Evolutionary conservation across 495 filamentous ascomycete species (phyloP).

Genomic region (Podospora comata): DNA sequence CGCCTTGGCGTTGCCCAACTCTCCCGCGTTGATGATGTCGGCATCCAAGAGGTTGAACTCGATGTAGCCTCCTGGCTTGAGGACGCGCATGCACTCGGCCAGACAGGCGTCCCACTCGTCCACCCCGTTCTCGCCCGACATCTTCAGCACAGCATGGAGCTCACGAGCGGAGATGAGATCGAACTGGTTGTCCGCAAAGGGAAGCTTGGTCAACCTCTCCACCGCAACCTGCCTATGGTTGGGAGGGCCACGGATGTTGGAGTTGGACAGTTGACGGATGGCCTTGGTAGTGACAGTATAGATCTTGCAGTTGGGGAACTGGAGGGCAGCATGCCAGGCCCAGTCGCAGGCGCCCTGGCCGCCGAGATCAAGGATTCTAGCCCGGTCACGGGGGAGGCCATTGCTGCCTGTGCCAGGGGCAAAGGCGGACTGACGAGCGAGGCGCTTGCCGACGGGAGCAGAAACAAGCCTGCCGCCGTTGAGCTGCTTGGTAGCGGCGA

Average conservation of each 20-base stretch:
- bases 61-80: conserved; percentile 89
- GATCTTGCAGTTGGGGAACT: conserved; percentile 78
- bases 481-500: conserved; percentile 70
- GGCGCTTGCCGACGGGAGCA: conserved; percentile 64
- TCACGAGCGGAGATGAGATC: conserved; percentile 91
- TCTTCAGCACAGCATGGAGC: conserved; percentile 75
- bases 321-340: conserved; percentile 88
- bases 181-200: conserved; percentile 85
- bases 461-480: conserved; percentile 79
- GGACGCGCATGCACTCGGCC: conserved; percentile 78
- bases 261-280: conserved; percentile 61
- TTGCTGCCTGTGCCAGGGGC: conserved; percentile 35
- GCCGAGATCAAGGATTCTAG: conserved; percentile 81
- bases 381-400: conserved; percentile 47
- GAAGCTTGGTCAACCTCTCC: conserved; percentile 69
- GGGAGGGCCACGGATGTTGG: conserved; percentile 70
- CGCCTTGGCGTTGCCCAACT: conserved; percentile 69
- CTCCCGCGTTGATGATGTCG: conserved; percentile 79
- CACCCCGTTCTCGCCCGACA: conserved; percentile 54
- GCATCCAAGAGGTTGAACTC: conserved; percentile 88
- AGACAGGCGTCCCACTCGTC: conserved; percentile 91
- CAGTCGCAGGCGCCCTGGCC: conserved; percentile 85
- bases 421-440: conserved; percentile 51
- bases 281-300: conserved; percentile 77
- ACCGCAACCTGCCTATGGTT: conserved; percentile 85